Conservation (phyloP, 2,329 filamentous ascomycete genomes). For the Trichoderma sp. region DNA sequence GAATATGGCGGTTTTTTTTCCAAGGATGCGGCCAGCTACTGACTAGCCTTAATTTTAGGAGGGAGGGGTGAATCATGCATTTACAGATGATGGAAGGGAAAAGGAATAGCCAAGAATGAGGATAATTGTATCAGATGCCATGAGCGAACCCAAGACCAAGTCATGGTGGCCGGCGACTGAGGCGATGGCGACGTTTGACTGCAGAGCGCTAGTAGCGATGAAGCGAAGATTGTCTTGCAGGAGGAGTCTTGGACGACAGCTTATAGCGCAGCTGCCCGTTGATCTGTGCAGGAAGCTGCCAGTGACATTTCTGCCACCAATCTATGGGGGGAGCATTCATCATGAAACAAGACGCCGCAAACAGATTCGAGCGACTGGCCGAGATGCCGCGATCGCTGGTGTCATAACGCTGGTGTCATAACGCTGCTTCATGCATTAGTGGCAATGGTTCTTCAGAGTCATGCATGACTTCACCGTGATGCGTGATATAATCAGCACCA, state of each 20-base stretch:
- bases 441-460: neutral
- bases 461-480: slow-evolving; percentile 1
- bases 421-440: neutral
- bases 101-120: neutral
- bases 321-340: neutral
- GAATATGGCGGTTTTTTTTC: neutral
- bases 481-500: neutral
- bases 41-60: neutral
- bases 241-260: neutral
- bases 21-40: neutral
- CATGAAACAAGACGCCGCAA: neutral
- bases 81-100: neutral
- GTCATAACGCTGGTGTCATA: neutral
- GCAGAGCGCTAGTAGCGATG: neutral
- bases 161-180: neutral
- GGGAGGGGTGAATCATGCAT: neutral
- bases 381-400: neutral
- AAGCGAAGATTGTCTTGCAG: neutral
- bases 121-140: neutral
- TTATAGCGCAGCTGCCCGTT: neutral
- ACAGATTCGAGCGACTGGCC: neutral
- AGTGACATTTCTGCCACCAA: neutral
- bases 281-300: neutral
- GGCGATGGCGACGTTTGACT: neutral
- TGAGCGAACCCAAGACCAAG: neutral